These are phyloP conservation scores for Eutrema japonicum DNA, from an alignment of 345 rosid species.

Conservation along the genomic window DNA sequence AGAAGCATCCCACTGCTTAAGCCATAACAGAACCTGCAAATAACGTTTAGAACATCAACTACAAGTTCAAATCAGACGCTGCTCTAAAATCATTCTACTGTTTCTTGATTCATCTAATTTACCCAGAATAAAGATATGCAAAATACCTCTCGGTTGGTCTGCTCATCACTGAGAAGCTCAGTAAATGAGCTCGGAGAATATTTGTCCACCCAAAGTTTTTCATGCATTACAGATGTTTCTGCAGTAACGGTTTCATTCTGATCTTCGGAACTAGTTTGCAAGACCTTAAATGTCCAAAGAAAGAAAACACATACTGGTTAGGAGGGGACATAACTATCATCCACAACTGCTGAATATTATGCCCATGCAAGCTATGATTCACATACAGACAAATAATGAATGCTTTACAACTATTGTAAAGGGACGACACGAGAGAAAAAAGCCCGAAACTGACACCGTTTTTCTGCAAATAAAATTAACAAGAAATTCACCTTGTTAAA, in stretches of 20 bases:
- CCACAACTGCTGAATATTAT: neutral
- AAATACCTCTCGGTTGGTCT: conserved; percentile 91
- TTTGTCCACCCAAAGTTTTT: conserved; percentile 93
- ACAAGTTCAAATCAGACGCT: conserved; percentile 16
- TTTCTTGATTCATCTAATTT: conserved; percentile 19
- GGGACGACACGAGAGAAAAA: neutral
- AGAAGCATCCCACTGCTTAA: conserved; percentile 98
- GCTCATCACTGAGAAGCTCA: conserved; percentile 98
- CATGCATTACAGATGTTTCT: conserved; percentile 54
- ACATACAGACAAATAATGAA: neutral
- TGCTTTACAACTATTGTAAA: neutral
- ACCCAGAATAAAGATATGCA: conserved; percentile 16
- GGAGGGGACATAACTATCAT: neutral
- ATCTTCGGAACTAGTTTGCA: conserved; percentile 68
- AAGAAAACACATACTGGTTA: conserved; percentile 24
- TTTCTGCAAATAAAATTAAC: conserved; percentile 1
- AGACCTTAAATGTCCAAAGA: conserved; percentile 58
- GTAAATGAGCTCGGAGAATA: conserved; percentile 93
- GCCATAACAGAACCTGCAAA: conserved; percentile 86
- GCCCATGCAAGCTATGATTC: conserved; percentile 7
- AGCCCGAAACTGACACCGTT: neutral
- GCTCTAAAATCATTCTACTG: conserved; percentile 2
- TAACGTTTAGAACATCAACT: conserved; percentile 15
- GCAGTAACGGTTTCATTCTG: conserved; percentile 48
- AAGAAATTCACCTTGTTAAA: conserved; percentile 62